Evolutionary conservation across 2,329 filamentous ascomycete species (phyloP).

Genomic region (Scedosporium aurantiacum): DNA sequence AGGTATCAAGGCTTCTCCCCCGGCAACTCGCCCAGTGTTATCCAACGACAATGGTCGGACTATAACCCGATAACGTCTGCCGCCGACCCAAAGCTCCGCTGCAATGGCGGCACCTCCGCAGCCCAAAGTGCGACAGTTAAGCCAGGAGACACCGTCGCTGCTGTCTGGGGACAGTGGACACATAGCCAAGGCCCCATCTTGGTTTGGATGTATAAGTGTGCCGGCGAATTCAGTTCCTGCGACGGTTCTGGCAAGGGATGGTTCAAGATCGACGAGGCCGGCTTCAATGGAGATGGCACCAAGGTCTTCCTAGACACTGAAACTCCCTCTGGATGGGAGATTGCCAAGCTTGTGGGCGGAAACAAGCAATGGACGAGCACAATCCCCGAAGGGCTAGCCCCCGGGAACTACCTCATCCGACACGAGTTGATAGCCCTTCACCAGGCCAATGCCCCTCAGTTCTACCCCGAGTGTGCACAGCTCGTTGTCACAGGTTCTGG

Average conservation of each 20-base stretch:
- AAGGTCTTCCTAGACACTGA: conserved; percentile 20
- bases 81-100: conserved; percentile 31
- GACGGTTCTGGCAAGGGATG: conserved; percentile 39
- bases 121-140: conserved; percentile 27
- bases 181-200: conserved; percentile 39
- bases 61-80: conserved; percentile 30
- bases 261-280: conserved; percentile 31
- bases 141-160: conserved; percentile 34
- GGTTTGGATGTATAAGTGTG: conserved; percentile 40
- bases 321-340: conserved; percentile 22
- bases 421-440: conserved; percentile 46
- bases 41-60: conserved; percentile 44
- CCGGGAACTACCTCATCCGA: conserved; percentile 42
- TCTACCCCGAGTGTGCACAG: conserved; percentile 50
- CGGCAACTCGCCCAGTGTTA: conserved; percentile 34
- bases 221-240: conserved; percentile 26
- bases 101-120: conserved; percentile 25
- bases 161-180: conserved; percentile 40
- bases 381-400: conserved; percentile 31
- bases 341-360: conserved; percentile 34
- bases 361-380: conserved; percentile 36
- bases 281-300: conserved; percentile 26
- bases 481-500: conserved; percentile 43
- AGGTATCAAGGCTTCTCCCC: conserved; percentile 38
- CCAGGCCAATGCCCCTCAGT: conserved; percentile 35